Percentiles rank a stretch among this genome's conserved stretches.
phyloP scores from a whole-genome alignment of 441 rosid species.

The Jatropha multifida region DNA sequence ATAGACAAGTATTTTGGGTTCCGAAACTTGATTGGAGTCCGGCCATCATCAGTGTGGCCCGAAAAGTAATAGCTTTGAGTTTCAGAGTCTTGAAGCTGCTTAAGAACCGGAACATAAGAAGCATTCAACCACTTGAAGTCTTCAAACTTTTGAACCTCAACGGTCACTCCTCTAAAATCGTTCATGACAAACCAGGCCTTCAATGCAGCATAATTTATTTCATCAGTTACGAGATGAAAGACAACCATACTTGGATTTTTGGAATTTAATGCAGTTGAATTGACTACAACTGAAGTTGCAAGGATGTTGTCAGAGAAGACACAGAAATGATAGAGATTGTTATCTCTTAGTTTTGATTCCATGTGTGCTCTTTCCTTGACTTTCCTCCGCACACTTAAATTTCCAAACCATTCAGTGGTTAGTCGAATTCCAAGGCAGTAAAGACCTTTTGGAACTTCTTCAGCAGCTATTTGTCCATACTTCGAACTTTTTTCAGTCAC shows the following conservation, averaged over 20 bases:
- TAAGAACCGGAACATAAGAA: conserved; percentile 93
- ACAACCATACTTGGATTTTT: conserved; percentile 66
- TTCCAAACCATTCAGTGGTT: conserved; percentile 83
- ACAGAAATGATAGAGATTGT: conserved; percentile 59
- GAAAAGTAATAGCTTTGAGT: conserved; percentile 95
- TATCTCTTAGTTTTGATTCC: conserved; percentile 55
- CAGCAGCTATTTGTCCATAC: conserved; percentile 98
- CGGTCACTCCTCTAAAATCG: conserved; percentile 68
- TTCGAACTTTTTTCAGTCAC: conserved; percentile 79
- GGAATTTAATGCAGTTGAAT: conserved; percentile 63
- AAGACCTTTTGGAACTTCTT: conserved; percentile 94
- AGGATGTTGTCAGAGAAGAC: conserved; percentile 86
- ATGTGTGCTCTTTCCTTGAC: conserved; percentile 38
- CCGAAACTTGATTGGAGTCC: conserved; percentile 86
- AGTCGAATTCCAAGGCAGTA: conserved; percentile 89
- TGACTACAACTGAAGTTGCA: conserved; percentile 83
- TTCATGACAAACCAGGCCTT: conserved; percentile 88
- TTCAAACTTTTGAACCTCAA: conserved; percentile 93
- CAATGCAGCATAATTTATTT: conserved; percentile 85
- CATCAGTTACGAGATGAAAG: conserved; percentile 93
- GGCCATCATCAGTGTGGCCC: conserved; percentile 63
- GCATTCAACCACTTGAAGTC: conserved; percentile 97
- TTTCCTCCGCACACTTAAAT: conserved; percentile 46
- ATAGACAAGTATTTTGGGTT: conserved; percentile 91
- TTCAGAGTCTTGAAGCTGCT: conserved; percentile 97